Percentiles rank a stretch among this genome's conserved stretches.
phyloP scores from a whole-genome alignment of 345 rosid genomes.

The Rhizophora apiculata region DNA sequence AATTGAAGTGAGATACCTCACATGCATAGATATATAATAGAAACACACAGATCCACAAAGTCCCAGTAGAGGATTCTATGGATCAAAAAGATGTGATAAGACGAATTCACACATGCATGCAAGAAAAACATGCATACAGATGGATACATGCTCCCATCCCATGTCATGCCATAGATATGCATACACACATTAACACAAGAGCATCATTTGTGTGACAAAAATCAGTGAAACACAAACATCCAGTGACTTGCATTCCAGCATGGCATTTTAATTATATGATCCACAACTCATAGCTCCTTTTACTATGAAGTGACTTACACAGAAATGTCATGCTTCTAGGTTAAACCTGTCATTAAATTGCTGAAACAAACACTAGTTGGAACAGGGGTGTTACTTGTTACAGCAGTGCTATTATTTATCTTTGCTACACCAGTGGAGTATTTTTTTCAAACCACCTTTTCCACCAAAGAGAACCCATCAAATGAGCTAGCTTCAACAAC shows the following conservation, averaged over 20 bases:
- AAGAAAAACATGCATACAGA: no score
- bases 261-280: neutral
- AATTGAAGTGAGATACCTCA: neutral
- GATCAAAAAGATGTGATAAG: neutral
- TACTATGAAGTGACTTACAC: slow-evolving; percentile 10
- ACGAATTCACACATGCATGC: neutral
- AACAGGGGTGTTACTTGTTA: slow-evolving; percentile 74
- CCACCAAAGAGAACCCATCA: slow-evolving; percentile 36
- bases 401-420: slow-evolving; percentile 55
- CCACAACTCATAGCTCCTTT: neutral
- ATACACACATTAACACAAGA: no score
- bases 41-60: neutral
- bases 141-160: no score
- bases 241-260: neutral
- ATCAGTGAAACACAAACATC: no score
- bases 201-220: no score
- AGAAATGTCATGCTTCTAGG: slow-evolving; percentile 38
- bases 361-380: slow-evolving; percentile 83
- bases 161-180: no score
- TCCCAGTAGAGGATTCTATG: neutral
- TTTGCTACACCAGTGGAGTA: slow-evolving; percentile 85
- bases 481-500: slow-evolving; percentile 41
- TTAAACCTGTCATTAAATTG: slow-evolving; percentile 84
- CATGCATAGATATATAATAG: neutral
- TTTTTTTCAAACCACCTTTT: slow-evolving; percentile 45